Percentiles rank a stretch among this genome's conserved stretches.
phyloP scores from a whole-genome alignment of 2,329 filamentous ascomycete genomes.

The Sclerotiophoma versabilis region DNA sequence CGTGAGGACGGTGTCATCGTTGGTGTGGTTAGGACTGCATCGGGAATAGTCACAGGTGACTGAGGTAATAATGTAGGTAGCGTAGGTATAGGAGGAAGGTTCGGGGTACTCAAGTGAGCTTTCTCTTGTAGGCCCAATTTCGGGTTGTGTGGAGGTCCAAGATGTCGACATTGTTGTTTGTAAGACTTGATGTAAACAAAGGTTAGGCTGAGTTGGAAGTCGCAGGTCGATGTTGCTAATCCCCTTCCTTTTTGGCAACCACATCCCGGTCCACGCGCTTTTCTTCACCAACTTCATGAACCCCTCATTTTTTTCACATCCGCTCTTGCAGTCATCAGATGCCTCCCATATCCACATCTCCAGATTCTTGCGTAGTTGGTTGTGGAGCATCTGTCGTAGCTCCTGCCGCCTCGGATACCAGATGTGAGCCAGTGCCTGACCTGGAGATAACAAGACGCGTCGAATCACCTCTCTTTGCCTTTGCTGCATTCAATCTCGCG shows the following conservation, averaged over 20 bases:
- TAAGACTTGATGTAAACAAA: not conserved
- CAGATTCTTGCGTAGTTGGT: not conserved
- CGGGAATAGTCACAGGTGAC: not conserved
- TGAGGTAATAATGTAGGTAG: not conserved
- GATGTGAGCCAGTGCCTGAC: not conserved
- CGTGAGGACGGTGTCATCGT: not conserved
- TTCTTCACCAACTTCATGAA: too few relatives aligned
- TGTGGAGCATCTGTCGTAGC: not conserved
- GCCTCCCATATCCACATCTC: constrained; percentile 7
- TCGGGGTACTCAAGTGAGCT: not conserved
- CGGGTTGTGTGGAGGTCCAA: not conserved
- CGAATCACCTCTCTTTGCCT: constrained; percentile 51
- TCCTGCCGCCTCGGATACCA: not conserved
- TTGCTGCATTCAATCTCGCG: constrained; percentile 50
- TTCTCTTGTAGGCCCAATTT: not conserved
- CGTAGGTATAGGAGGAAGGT: not conserved
- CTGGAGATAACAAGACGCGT: constrained; percentile 26
- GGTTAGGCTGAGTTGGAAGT: not conserved
- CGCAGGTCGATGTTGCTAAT: not conserved
- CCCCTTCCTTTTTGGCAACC: too few relatives aligned
- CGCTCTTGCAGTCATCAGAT: not conserved
- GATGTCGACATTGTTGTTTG: not conserved
- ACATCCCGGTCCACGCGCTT: not conserved
- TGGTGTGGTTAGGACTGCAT: not conserved
- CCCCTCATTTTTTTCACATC: not conserved